Conservation (phyloP, 2,329 filamentous ascomycete species). For the Pseudogymnoascus sp. region DNA sequence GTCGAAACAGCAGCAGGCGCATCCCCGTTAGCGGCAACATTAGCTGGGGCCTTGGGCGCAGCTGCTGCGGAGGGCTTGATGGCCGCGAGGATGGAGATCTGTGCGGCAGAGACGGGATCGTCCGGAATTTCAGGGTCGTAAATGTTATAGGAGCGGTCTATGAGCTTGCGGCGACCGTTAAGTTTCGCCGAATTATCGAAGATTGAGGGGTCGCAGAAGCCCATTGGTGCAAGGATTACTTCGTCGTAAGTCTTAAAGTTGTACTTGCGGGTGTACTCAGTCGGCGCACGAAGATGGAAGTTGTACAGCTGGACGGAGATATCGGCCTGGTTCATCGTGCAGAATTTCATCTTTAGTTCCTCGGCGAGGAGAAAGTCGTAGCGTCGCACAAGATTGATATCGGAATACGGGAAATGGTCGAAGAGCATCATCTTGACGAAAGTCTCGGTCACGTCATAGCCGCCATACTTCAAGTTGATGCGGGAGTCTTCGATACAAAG, state of each 20-base stretch:
- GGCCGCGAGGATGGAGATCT: constrained; percentile 56
- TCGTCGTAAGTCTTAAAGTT: constrained; percentile 97
- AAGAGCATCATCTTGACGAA: constrained; percentile 98
- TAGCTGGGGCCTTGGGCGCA: constrained; percentile 34
- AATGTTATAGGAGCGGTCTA: constrained; percentile 83
- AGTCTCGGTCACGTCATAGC: constrained; percentile 83
- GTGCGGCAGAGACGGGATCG: constrained; percentile 78
- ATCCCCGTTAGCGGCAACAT: constrained; percentile 21
- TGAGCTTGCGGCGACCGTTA: constrained; percentile 66
- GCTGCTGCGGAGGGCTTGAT: constrained; percentile 51
- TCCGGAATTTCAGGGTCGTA: constrained; percentile 85
- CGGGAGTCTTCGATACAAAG: constrained; percentile 91
- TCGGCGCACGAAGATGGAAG: constrained; percentile 82
- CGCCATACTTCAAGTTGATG: constrained; percentile 90
- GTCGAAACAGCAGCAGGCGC: constrained; percentile 45
- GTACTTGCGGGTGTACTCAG: constrained; percentile 86
- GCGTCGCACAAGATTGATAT: constrained; percentile 82
- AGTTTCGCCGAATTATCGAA: constrained; percentile 82
- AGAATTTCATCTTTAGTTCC: constrained; percentile 88
- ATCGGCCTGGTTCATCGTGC: constrained; percentile 82
- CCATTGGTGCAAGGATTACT: constrained; percentile 87
- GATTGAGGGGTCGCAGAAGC: constrained; percentile 81
- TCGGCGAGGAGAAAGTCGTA: constrained; percentile 93
- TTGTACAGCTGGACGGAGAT: constrained; percentile 82
- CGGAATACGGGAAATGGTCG: constrained; percentile 89